Evolutionary conservation across 2,329 filamentous ascomycete genomes (phyloP).

Genomic region (Remersonia thermophila): DNA sequence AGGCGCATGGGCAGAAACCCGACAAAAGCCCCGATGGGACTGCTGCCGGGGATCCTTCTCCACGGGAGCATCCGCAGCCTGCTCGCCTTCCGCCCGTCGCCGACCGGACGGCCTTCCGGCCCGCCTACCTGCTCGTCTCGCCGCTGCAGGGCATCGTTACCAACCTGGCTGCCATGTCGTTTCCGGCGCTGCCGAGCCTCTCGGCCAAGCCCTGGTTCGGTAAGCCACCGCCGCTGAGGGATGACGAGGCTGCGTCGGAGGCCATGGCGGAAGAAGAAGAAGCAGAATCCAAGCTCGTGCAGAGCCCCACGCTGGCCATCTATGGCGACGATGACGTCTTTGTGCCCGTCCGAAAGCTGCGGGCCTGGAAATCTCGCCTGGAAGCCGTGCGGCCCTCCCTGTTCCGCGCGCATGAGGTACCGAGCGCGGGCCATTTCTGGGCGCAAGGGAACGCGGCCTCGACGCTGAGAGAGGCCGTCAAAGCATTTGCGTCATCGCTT

Average conservation of each 20-base stretch:
- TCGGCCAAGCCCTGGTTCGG: constrained; percentile 13
- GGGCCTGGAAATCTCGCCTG: constrained; percentile 30
- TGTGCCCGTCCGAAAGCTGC: constrained; percentile 14
- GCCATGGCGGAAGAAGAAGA: too few relatives aligned
- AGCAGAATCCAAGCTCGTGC: constrained; percentile 43
- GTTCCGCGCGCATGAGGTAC: constrained; percentile 33
- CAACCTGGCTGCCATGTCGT: constrained; percentile 49
- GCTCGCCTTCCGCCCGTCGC: constrained; percentile 20
- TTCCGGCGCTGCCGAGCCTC: constrained; percentile 23
- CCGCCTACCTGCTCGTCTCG: constrained; percentile 54
- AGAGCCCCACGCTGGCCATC: constrained; percentile 47
- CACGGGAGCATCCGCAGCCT: constrained; percentile 4
- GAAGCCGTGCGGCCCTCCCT: constrained; percentile 25
- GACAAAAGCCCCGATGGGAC: too few relatives aligned
- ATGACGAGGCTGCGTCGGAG: too few relatives aligned
- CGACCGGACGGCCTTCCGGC: constrained; percentile 26
- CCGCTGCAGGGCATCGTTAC: constrained; percentile 50
- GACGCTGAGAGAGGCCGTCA: constrained; percentile 23
- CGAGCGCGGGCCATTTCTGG: constrained; percentile 43
- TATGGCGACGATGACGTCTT: constrained; percentile 18
- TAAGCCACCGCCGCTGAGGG: constrained; percentile 1
- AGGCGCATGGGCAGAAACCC: constrained; percentile 13
- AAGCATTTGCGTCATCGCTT: constrained; percentile 19
- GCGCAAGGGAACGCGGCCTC: constrained; percentile 29
- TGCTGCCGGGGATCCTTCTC: too few relatives aligned